Evolutionary conservation across 2,329 filamentous ascomycete species (phyloP).

Genomic region (Neopestalotiopsis rosae): DNA sequence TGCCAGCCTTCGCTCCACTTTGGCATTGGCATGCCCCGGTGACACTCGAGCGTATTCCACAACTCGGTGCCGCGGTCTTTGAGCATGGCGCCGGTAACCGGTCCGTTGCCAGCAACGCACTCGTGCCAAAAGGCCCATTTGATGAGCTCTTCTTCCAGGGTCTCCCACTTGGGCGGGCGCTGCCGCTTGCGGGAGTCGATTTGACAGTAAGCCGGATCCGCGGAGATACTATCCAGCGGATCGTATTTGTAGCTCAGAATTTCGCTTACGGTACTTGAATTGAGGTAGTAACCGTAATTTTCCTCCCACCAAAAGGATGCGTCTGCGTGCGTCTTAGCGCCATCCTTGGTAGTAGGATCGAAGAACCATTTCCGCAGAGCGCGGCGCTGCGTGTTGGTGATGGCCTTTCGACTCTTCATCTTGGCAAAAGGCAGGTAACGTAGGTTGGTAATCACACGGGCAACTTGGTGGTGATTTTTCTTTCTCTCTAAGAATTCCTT

Average conservation of each 20-base stretch:
- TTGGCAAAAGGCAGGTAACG: background rate
- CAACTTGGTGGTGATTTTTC: background rate
- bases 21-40: constrained; percentile 21
- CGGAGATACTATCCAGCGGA: constrained; percentile 14
- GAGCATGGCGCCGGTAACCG: constrained; percentile 20
- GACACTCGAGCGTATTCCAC: constrained; percentile 21
- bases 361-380: constrained; percentile 21
- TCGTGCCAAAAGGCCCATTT: constrained; percentile 22
- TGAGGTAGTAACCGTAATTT: constrained; percentile 21
- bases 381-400: constrained; percentile 20
- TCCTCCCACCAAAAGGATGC: constrained; percentile 21
- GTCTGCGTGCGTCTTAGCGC: constrained; percentile 20
- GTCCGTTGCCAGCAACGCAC: constrained; percentile 18
- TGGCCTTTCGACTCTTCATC: constrained; percentile 21
- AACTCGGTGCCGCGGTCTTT: constrained; percentile 18
- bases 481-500: background rate
- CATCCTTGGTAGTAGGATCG: constrained; percentile 19
- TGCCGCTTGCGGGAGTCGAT: constrained; percentile 21
- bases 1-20: constrained; percentile 23
- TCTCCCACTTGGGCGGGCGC: constrained; percentile 21
- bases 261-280: constrained; percentile 21
- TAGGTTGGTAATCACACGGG: background rate
- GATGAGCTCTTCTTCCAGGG: constrained; percentile 22
- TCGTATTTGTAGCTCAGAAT: constrained; percentile 22
- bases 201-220: constrained; percentile 20